Evolutionary conservation across 768 basidiomycete genomes (phyloP), one percentile per base, ranked within the genome.

Genomic region (Lanmaoa pseudosensibilis): DNA sequence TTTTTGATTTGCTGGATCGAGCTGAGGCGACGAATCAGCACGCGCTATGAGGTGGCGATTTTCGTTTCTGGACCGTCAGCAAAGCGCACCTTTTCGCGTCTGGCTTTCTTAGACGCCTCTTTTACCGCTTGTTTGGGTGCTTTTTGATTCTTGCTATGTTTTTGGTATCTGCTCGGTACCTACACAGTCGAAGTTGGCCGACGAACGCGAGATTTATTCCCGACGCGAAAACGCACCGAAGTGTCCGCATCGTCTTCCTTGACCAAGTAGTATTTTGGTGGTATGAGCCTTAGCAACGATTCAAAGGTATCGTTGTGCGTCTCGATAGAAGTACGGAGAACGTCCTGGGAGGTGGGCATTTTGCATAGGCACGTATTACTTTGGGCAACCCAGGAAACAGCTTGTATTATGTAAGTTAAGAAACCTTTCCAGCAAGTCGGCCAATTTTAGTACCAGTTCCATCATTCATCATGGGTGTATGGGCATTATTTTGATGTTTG

Each of bases 1-100:
- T 65, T 91, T 92, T 67, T 94, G 81, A 74, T 96, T 94, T 7
- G 85, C 87, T 1, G 96, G 96, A 71, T 98, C 94, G 63, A 97
- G 89, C 94, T 98, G 19, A 23, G 30, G 11, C 9, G 32, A 34
- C 7, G 38, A 5, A 25, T 57, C 21, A 41, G 30, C 23, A 21
- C 13, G 19, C 13, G 23, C 3, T 10, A 18, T 32, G 37, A 54
- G 37, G 25, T 12, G 23, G 5, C 5, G 12, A 33, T 8, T 51
- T 25, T 47, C 21, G 30, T 51, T 34, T 33, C 43, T n/a, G 12
- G 32, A 39, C 37, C 4, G 25, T 33, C 32, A 27, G 4, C n/a
- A 32, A 34, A 23, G 12, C 50, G 32, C 38, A 91, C 94, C 82
- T 94, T 95, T 53, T 90, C 90, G 41, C 85, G 81, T 69, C 88